Evolutionary conservation across 768 basidiomycete genomes (phyloP).

Genomic region (Podaxis sp.): DNA sequence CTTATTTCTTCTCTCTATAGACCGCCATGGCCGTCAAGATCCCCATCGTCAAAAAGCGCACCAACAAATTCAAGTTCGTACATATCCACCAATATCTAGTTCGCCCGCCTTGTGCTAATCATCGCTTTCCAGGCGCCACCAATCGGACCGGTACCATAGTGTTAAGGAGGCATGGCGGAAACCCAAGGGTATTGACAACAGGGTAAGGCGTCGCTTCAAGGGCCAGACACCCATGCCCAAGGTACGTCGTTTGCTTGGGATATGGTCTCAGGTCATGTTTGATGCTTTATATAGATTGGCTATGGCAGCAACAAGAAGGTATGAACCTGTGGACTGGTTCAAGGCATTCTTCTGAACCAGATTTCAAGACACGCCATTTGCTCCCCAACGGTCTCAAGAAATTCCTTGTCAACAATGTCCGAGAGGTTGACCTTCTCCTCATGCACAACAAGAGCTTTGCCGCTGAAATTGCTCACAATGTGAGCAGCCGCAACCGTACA

Average conservation of each 20-base stretch:
- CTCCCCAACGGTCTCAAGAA: slow-evolving; percentile 96
- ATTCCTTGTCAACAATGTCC: slow-evolving; percentile 89
- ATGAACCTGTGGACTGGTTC: slow-evolving; percentile 15
- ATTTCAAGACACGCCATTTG: slow-evolving; percentile 77
- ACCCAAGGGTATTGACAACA: slow-evolving; percentile 99
- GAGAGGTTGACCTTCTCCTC: slow-evolving; percentile 90
- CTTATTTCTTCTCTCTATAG: slow-evolving; percentile 20
- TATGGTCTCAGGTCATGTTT: neutral
- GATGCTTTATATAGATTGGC: slow-evolving; percentile 48
- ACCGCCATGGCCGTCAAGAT: slow-evolving; percentile 48
- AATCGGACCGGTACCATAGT: slow-evolving; percentile 94
- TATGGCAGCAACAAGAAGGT: slow-evolving; percentile 90
- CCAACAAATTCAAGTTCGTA: slow-evolving; percentile 91
- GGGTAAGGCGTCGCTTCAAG: slow-evolving; percentile 92
- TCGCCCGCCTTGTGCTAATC: slow-evolving; percentile 3
- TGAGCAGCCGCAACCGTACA: slow-evolving; percentile 93
- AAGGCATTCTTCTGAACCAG: slow-evolving; percentile 15
- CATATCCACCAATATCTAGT: neutral
- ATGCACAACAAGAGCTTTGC: slow-evolving; percentile 98
- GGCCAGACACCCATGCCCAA: slow-evolving; percentile 97
- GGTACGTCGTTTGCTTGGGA: slow-evolving; percentile 38
- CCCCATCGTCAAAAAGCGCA: slow-evolving; percentile 89
- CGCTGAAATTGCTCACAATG: slow-evolving; percentile 95
- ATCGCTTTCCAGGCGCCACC: slow-evolving; percentile 72
- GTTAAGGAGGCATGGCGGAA: slow-evolving; percentile 99